These are phyloP conservation scores for Herpetomonas samuelpessoai DNA, from an alignment of 208 protist species.

Conservation along the genomic window DNA sequence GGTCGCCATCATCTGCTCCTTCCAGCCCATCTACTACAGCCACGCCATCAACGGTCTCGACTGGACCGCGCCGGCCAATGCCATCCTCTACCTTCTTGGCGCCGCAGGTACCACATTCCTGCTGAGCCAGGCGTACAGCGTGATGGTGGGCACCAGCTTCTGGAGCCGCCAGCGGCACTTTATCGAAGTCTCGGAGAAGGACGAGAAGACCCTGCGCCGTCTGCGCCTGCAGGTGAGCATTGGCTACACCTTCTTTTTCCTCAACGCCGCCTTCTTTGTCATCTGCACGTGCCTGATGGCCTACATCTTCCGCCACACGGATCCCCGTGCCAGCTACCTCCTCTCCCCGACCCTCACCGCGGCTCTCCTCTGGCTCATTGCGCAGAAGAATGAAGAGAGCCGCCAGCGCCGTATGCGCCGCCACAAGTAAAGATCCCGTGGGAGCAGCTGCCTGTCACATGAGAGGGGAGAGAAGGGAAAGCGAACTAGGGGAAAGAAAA, in stretches of 20 bases:
- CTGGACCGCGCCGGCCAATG: conserved; percentile 51
- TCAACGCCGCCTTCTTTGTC: conserved; percentile 82
- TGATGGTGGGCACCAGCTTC: conserved; percentile 89
- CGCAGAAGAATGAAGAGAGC: conserved; percentile 91
- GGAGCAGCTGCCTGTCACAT: background rate
- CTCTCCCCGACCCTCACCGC: conserved; percentile 75
- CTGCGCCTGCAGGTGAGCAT: conserved; percentile 81
- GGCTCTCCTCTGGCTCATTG: conserved; percentile 80
- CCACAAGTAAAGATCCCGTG: conserved; percentile 61
- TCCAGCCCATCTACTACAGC: conserved; percentile 84
- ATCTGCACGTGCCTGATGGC: conserved; percentile 67
- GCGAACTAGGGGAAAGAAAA: too few relatives aligned
- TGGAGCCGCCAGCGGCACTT: conserved; percentile 89
- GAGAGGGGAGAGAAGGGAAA: background rate
- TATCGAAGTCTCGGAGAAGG: conserved; percentile 58
- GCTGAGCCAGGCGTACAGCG: conserved; percentile 77
- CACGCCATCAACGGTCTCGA: conserved; percentile 84
- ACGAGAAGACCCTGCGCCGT: conserved; percentile 58
- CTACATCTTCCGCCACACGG: conserved; percentile 86
- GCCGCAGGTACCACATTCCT: conserved; percentile 62
- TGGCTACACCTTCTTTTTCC: conserved; percentile 78
- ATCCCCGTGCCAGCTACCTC: conserved; percentile 77
- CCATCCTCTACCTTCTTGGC: conserved; percentile 56
- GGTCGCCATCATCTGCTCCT: conserved; percentile 61
- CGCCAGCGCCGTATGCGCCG: conserved; percentile 74